Evolutionary conservation across 2,329 filamentous ascomycete genomes (phyloP).

Genomic region (Sarocladiaceae sp.): DNA sequence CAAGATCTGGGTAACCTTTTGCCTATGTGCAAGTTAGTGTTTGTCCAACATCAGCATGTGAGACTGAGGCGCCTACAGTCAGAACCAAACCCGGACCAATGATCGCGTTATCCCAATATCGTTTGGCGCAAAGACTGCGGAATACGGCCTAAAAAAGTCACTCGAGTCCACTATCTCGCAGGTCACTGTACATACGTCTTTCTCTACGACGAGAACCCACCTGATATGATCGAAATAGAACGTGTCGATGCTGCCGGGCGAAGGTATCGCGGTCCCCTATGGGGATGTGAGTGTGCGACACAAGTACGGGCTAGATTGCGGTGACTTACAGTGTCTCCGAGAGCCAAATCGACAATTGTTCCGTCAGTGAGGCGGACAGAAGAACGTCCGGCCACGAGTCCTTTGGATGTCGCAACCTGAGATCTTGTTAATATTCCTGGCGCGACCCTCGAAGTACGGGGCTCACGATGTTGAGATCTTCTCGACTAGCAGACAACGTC

Average conservation of each 20-base stretch:
- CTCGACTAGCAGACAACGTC: slow-evolving; percentile 58
- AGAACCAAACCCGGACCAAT: slow-evolving; percentile 57
- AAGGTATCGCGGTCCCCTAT: slow-evolving; percentile 58
- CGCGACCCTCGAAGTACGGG: too few relatives aligned
- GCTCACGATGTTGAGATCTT: slow-evolving; percentile 61
- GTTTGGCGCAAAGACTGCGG: slow-evolving; percentile 53
- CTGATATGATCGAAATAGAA: slow-evolving; percentile 42
- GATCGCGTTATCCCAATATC: slow-evolving; percentile 44
- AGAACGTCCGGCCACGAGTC: slow-evolving; percentile 57
- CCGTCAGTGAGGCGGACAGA: slow-evolving; percentile 39
- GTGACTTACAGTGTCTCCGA: slow-evolving; percentile 23
- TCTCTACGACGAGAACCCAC: slow-evolving; percentile 73
- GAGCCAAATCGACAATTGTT: slow-evolving; percentile 26
- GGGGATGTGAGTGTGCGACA: slow-evolving; percentile 12
- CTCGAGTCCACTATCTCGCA: not conserved
- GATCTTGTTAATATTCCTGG: slow-evolving; percentile 12
- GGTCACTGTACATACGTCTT: slow-evolving; percentile 50
- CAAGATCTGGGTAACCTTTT: slow-evolving; percentile 76
- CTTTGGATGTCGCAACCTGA: slow-evolving; percentile 68
- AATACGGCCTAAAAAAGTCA: slow-evolving; percentile 59
- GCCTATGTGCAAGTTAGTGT: slow-evolving; percentile 42
- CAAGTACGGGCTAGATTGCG: too few relatives aligned
- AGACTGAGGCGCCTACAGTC: slow-evolving; percentile 42
- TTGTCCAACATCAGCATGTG: not conserved
- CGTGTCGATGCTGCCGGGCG: slow-evolving; percentile 37